These are phyloP conservation scores for Populus tomentosa DNA, from an alignment of 441 rosid genomes.

Conservation along the genomic window DNA sequence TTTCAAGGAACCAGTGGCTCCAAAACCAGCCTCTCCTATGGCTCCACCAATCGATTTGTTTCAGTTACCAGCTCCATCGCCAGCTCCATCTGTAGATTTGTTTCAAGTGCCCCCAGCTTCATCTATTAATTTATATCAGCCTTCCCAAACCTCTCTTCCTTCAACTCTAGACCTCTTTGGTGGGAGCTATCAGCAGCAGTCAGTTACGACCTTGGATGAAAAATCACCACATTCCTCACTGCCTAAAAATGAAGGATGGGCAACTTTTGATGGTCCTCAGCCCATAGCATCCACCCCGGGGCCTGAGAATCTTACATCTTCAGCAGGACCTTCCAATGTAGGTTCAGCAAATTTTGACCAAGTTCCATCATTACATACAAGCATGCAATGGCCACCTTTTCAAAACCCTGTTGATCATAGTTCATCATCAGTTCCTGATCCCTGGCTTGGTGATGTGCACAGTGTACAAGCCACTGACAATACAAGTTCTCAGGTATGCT, in stretches of 20 bases:
- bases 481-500: conserved; percentile 46
- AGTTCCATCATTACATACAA: conserved; percentile 34
- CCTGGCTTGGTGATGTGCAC: conserved; percentile 42
- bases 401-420: conserved; percentile 35
- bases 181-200: conserved; percentile 36
- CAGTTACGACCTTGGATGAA: conserved; percentile 24
- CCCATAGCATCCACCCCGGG: conserved; percentile 33
- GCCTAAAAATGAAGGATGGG: conserved; percentile 78
- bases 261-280: conserved; percentile 66
- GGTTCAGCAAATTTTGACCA: conserved; percentile 38
- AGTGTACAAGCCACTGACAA: conserved; percentile 28
- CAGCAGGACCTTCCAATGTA: conserved; percentile 25
- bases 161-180: conserved; percentile 50
- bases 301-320: conserved; percentile 27
- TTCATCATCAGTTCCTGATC: conserved; percentile 39
- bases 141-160: conserved; percentile 35
- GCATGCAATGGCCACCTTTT: conserved; percentile 51
- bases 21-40: conserved; percentile 36
- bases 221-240: conserved; percentile 30
- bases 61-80: conserved; percentile 44
- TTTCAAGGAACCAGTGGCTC: conserved; percentile 30
- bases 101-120: conserved; percentile 32
- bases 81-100: conserved; percentile 35
- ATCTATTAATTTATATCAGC: conserved; percentile 36
- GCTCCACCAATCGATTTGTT: conserved; percentile 59